A percentile compares a stretch with the other conserved stretches of the same genome.
phyloP scores from a whole-genome alignment of 2,329 filamentous ascomycete species.

The Fusarium solani-melongenae region DNA sequence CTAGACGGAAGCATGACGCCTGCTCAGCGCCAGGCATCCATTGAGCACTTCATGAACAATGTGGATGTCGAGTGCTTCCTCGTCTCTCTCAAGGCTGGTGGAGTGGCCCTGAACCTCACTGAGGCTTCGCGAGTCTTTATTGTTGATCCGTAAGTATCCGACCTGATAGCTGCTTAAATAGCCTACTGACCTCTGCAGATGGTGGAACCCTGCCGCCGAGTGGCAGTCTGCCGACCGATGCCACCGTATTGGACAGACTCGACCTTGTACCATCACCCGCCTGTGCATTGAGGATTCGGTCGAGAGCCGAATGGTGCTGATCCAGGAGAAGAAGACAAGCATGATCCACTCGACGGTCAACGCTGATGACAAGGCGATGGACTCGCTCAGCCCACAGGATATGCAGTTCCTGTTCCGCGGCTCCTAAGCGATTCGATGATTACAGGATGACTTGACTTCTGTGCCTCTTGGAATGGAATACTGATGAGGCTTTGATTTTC shows the following conservation, averaged over 20 bases:
- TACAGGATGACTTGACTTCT: neutral
- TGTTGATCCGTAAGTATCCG: conserved; percentile 82
- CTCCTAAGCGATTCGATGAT: conserved; percentile 44
- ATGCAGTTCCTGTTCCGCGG: conserved; percentile 97
- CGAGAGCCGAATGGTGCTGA: conserved; percentile 91
- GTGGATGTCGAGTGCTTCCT: conserved; percentile 95
- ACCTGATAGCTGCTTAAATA: neutral
- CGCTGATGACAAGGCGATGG: conserved; percentile 88
- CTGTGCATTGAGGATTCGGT: conserved; percentile 97
- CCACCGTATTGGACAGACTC: conserved; percentile 94
- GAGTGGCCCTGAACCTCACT: conserved; percentile 93
- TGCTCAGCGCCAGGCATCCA: conserved; percentile 89
- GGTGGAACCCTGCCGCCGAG: conserved; percentile 99
- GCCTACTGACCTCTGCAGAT: conserved; percentile 64
- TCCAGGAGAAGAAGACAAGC: conserved; percentile 98
- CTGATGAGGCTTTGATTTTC: neutral
- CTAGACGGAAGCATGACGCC: conserved; percentile 98
- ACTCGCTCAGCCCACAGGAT: conserved; percentile 89
- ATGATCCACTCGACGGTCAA: conserved; percentile 99
- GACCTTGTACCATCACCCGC: conserved; percentile 92
- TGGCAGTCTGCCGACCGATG: conserved; percentile 97
- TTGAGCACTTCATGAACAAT: conserved; percentile 97
- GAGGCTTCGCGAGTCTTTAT: conserved; percentile 97
- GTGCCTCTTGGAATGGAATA: neutral
- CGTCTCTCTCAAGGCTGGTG: conserved; percentile 94